Conservation (phyloP, 2,329 filamentous ascomycete genomes). For the Botrytis hyacinthi region DNA sequence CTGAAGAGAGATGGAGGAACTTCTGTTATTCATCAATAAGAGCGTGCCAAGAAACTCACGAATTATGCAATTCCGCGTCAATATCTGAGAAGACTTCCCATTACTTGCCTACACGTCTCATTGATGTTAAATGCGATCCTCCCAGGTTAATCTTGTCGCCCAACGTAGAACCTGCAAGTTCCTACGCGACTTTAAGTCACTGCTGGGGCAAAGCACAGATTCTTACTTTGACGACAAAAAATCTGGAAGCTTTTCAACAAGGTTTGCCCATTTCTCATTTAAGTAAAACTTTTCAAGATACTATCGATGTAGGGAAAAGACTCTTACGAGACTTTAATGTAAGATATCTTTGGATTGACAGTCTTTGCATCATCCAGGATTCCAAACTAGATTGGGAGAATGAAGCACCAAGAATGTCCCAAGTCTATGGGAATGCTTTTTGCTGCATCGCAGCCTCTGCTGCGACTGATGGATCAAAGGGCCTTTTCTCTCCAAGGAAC, state of each 20-base stretch:
- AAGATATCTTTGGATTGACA: conserved; percentile 21
- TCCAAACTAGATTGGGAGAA: conserved; percentile 16
- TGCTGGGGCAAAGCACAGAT: conserved; percentile 17
- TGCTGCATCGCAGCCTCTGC: conserved; percentile 13
- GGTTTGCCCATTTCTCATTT: not conserved
- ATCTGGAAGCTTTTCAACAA: conserved; percentile 7
- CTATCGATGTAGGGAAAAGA: not conserved
- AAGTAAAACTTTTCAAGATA: not conserved
- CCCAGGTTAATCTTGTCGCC: not conserved
- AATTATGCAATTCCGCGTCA: not conserved
- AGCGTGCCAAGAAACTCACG: not conserved
- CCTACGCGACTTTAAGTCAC: conserved; percentile 15
- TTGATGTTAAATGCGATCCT: not conserved
- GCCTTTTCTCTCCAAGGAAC: conserved; percentile 8
- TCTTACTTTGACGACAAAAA: conserved; percentile 9
- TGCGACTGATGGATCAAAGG: conserved; percentile 1
- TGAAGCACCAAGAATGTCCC: not conserved
- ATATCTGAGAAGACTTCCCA: not conserved
- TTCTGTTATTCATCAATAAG: not conserved
- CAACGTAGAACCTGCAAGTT: not conserved
- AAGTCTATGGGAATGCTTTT: not conserved
- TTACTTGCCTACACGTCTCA: not conserved
- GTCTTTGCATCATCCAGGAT: conserved; percentile 22
- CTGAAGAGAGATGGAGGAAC: not conserved
- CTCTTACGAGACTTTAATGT: not conserved